Evolutionary conservation across 495 filamentous ascomycete genomes (phyloP), one percentile per base, ranked within the genome.

Genomic region (Aspergillus taichungensis): DNA sequence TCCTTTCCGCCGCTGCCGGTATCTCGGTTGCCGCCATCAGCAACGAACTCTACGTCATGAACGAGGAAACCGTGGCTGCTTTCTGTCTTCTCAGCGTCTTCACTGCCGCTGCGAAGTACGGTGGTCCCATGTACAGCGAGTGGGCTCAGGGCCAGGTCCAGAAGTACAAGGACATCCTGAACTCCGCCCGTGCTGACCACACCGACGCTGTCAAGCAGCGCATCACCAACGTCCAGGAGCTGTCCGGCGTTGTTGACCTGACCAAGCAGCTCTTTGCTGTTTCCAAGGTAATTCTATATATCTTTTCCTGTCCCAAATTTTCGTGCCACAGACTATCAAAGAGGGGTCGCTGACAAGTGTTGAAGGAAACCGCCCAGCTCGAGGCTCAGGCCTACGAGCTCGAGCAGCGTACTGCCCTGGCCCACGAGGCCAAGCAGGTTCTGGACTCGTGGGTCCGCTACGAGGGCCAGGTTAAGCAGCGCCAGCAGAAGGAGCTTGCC

Each of bases 31-130:
- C 89, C 61, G 94, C 92, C 60, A 89, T 99, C 73, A 91, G 85
- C 83, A 99, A 95, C 72, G 94, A 99, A 76, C 84, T 97, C 74
- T 99, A 96, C 68, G 87, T 99, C 64, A 75, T 99, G 67, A 99
- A 97, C 73, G 91, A 97, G 75, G 94, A 99, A 75, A 78, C 89
- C 47, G 82, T 99, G 57, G 85, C 94, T 56, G 84, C 85, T 43
- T 75, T 99, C 72, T 87, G 81, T 63, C 72, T 96, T 47, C 73
- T 97, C 57, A 88, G 80, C 59, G 83, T 96, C 49, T 96, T 94
- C 81, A 84, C 71, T 57, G 88, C 80, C 42, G 76, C 95, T 54
- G 87, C 79, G 64, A 88, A 94, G 70, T 97, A 86, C 66, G 89
- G 82, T 58, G 92, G 91, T 38, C 92, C 92, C 37, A 74, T 83